A percentile compares a stretch with the other conserved stretches of the same genome.
These are phyloP conservation scores for Tetrahymena malaccensis DNA, from an alignment of 73 alveolate genomes.

Conservation along the genomic window DNA sequence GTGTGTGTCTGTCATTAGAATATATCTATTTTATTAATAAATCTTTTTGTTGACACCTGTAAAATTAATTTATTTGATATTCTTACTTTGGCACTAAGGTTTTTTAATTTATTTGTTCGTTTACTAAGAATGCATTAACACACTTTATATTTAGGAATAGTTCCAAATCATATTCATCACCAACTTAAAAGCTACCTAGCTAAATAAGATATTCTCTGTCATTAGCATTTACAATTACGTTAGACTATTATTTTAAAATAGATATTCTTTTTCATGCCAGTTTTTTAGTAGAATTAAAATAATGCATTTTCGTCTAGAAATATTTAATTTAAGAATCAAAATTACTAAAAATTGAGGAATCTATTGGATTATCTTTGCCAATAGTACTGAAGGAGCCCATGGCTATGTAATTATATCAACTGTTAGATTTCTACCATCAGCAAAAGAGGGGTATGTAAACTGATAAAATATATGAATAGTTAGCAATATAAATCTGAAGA, in stretches of 20 bases:
- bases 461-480: neutral
- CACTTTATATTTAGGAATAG: neutral
- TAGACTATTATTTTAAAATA: neutral
- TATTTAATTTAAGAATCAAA: neutral
- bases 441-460: neutral
- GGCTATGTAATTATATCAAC: neutral
- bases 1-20: neutral
- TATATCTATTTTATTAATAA: neutral
- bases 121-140: neutral
- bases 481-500: neutral
- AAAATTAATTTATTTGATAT: neutral
- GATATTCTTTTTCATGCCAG: too few relatives aligned
- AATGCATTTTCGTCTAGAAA: neutral
- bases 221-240: neutral
- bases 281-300: neutral
- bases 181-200: neutral
- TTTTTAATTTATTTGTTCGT: neutral
- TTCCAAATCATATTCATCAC: neutral
- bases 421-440: neutral
- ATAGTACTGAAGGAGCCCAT: neutral
- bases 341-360: neutral
- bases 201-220: neutral
- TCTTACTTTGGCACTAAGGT: neutral
- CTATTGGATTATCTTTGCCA: neutral
- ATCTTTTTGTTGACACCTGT: neutral